A percentile compares a stretch with the other conserved stretches of the same genome.
Evolutionary conservation across 768 basidiomycete genomes (phyloP).

Genomic region (Cystoderma amianthinum): DNA sequence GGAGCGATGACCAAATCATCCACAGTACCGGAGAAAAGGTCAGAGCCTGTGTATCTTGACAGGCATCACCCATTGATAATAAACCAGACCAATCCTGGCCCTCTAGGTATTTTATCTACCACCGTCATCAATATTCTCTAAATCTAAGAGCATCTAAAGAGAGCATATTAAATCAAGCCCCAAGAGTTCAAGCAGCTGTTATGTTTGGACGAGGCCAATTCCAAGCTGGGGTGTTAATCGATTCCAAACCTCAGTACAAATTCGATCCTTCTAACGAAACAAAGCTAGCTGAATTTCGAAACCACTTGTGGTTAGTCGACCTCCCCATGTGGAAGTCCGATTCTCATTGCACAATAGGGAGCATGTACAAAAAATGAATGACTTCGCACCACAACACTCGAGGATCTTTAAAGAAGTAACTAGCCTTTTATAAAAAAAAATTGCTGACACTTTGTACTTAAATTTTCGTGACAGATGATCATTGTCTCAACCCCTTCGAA

Average conservation of each 20-base stretch:
- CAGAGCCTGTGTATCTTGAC: too few relatives aligned
- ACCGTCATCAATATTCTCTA: too few relatives aligned
- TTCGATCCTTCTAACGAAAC: constrained; percentile 15
- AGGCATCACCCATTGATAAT: too few relatives aligned
- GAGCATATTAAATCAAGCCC: constrained; percentile 22
- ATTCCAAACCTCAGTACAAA: constrained; percentile 11
- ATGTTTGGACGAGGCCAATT: constrained; percentile 31
- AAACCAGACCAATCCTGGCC: constrained; percentile 23
- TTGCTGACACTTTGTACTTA: neutral
- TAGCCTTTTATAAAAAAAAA: neutral
- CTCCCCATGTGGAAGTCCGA: too few relatives aligned
- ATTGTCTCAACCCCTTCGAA: constrained; percentile 26
- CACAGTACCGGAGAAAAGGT: constrained; percentile 29
- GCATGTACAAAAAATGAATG: constrained; percentile 30
- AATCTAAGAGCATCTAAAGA: constrained; percentile 21
- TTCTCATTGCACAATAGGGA: too few relatives aligned
- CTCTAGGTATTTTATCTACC: constrained; percentile 28
- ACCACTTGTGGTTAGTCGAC: constrained; percentile 15
- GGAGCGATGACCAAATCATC: constrained; percentile 33
- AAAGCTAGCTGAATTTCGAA: constrained; percentile 13
- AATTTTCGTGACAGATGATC: constrained; percentile 27
- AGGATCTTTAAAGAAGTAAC: constrained; percentile 38
- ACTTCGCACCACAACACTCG: constrained; percentile 34
- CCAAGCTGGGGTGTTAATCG: constrained; percentile 28
- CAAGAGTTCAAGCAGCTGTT: constrained; percentile 18